Evolutionary conservation across 805 yeast species (phyloP), one percentile per base, ranked within the genome.

Genomic region (Debaryomyces maramus): DNA sequence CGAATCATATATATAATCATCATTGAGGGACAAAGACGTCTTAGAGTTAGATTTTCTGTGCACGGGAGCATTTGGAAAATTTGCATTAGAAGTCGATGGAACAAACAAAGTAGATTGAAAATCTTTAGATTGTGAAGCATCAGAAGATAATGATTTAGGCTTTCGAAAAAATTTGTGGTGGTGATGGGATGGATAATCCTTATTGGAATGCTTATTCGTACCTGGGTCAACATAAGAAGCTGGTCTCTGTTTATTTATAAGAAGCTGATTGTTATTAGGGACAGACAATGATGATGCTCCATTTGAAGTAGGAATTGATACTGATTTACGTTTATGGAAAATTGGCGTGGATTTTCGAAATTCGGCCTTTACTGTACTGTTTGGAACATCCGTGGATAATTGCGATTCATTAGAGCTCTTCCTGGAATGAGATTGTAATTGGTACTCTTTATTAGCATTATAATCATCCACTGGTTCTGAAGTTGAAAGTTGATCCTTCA

Each of bases 71-170:
- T 23, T 18, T 20, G 9, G 18, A 8, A 26, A 3, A 8, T 18
- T 35, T 6, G 31, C 6, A 26, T n/a, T 7, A 9, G 21, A 26
- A 10, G 27, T 32, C 2, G 34, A 14, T n/a, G n/a, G n/a, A n/a
- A n/a, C n/a, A n/a, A n/a, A n/a, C 10, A 17, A 4, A 21, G n/a
- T 20, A 11, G 10, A 19, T 16, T 10, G 13, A 27, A 9, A 15
- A 5, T 37, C 38, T 23, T 23, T 33, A 11, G 40, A 20, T 1
- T 70, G 40, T 0, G 80, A 71, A 1, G 80, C 70, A 40, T 79
- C 84, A 0, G 83, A 75, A 0, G 86, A 80, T 35, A 73, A 76
- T n/a, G 83, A 74, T 34, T 76, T 72, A 50, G 82, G 88, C 45
- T 81, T 75, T 47, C 85, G 68, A 63, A 83, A 83, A 38, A 83